phyloP scores from a whole-genome alignment of 768 basidiomycete genomes.

The Tulasnella sp. region DNA sequence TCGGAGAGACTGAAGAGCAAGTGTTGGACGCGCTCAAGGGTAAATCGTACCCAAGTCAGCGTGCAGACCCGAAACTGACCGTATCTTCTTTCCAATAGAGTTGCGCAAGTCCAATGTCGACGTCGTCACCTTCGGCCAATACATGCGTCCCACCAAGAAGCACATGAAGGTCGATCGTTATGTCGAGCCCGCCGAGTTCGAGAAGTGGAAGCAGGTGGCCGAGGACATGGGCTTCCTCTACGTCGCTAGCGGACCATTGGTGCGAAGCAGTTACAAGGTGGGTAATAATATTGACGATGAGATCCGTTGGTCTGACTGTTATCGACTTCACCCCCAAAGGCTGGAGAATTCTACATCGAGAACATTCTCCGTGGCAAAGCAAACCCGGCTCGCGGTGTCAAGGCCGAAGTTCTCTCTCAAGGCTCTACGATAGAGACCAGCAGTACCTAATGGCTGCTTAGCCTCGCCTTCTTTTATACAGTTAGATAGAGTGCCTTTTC shows the following conservation, averaged over 20 bases:
- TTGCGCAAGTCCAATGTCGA: slow-evolving; percentile 85
- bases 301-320: slow-evolving; percentile 26
- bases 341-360: slow-evolving; percentile 94
- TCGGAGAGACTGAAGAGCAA: slow-evolving; percentile 86
- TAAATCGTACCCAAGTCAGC: slow-evolving; percentile 39
- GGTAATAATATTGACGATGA: slow-evolving; percentile 33
- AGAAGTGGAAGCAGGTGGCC: slow-evolving; percentile 82
- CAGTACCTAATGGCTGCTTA: background rate
- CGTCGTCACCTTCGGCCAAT: slow-evolving; percentile 98
- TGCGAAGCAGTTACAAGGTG: slow-evolving; percentile 96
- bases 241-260: slow-evolving; percentile 93
- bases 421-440: background rate
- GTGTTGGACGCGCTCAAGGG: slow-evolving; percentile 77
- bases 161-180: slow-evolving; percentile 99
- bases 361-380: slow-evolving; percentile 72
- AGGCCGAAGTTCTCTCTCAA: background rate
- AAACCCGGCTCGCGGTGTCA: background rate
- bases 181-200: slow-evolving; percentile 90
- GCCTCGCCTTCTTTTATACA: background rate
- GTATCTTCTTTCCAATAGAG: slow-evolving; percentile 47
- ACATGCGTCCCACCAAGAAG: slow-evolving; percentile 97
- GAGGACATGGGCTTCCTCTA: slow-evolving; percentile 95
- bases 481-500: background rate
- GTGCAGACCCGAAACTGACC: background rate
- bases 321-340: slow-evolving; percentile 46